A percentile compares a stretch with the other conserved stretches of the same genome.
Evolutionary conservation across 2,329 filamentous ascomycete species (phyloP).

Genomic region (Onygenales sp.): DNA sequence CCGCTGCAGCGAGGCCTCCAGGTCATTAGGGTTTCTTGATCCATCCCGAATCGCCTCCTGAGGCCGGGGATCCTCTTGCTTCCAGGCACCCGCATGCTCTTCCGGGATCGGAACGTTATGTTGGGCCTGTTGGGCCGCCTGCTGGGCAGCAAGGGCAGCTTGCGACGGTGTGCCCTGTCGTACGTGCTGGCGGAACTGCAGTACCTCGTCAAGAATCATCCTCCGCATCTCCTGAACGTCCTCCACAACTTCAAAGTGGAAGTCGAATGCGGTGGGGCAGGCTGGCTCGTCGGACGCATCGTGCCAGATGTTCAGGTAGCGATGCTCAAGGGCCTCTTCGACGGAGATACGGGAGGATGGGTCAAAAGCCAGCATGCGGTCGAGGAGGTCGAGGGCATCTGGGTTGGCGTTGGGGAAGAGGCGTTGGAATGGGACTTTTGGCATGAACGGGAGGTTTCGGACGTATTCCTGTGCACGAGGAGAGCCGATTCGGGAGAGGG

Average conservation of each 20-base stretch:
- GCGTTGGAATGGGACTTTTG: constrained; percentile 78
- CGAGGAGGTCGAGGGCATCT: constrained; percentile 86
- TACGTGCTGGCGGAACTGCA: constrained; percentile 63
- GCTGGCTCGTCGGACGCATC: constrained; percentile 91
- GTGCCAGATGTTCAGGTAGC: constrained; percentile 96
- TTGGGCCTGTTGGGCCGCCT: constrained; percentile 32
- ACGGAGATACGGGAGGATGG: constrained; percentile 88
- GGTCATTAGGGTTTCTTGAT: constrained; percentile 34
- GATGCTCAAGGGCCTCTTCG: constrained; percentile 90
- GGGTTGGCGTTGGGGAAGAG: constrained; percentile 94
- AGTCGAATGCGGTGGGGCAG: constrained; percentile 92
- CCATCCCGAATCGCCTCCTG: constrained; percentile 42
- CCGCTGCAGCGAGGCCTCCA: constrained; percentile 44
- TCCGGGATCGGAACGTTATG: constrained; percentile 54
- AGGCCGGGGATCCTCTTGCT: constrained; percentile 53
- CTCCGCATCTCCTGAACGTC: constrained; percentile 90
- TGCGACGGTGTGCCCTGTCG: constrained; percentile 40
- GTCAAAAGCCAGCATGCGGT: constrained; percentile 96
- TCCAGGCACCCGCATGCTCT: constrained; percentile 44
- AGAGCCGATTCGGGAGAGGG: constrained; percentile 84
- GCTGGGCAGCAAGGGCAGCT: constrained; percentile 23
- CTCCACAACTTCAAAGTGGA: constrained; percentile 95
- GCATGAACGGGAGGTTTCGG: constrained; percentile 88
- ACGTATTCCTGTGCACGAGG: constrained; percentile 97
- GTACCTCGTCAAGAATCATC: constrained; percentile 95